Percentiles rank a stretch among this genome's conserved stretches.
phyloP scores from a whole-genome alignment of 1,284 basidiomycete species.

The Laetiporus sulphureus region DNA sequence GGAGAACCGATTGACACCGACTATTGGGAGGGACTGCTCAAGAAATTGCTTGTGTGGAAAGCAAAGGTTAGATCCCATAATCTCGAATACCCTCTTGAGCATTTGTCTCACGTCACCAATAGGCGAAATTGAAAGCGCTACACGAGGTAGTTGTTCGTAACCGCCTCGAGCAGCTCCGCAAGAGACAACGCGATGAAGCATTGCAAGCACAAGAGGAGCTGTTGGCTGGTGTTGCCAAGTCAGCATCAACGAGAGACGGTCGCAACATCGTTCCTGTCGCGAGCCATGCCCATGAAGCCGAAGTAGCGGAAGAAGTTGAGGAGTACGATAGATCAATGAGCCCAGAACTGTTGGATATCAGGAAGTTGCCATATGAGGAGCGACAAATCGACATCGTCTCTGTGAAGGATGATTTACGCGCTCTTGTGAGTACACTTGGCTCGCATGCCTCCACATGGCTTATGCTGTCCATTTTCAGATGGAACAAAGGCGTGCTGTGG shows the following conservation, averaged over 20 bases:
- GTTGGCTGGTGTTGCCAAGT: conserved; percentile 68
- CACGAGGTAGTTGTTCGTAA: conserved; percentile 97
- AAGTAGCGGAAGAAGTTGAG: conserved; percentile 58
- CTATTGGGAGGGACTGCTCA: conserved; percentile 94
- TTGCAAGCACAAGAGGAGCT: conserved; percentile 89
- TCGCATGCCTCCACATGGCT: neutral
- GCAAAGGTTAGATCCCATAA: conserved; percentile 66
- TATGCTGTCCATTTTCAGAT: conserved; percentile 39
- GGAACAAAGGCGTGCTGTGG: conserved; percentile 69
- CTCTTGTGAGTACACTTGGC: conserved; percentile 47
- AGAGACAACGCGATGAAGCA: conserved; percentile 93
- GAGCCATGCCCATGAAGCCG: conserved; percentile 30
- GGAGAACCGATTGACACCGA: conserved; percentile 95
- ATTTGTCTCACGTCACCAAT: conserved; percentile 1
- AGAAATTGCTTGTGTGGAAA: conserved; percentile 95
- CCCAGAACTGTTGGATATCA: conserved; percentile 66
- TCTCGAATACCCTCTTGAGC: neutral
- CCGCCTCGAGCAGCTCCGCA: conserved; percentile 90
- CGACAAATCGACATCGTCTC: conserved; percentile 73
- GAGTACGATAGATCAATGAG: conserved; percentile 82
- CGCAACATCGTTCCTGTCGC: conserved; percentile 25
- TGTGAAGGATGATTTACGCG: conserved; percentile 56
- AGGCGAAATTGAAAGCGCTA: conserved; percentile 87
- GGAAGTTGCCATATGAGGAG: conserved; percentile 67
- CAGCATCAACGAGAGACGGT: conserved; percentile 39